Conservation (phyloP, 768 basidiomycete genomes). For the Tephrocybe rancida region DNA sequence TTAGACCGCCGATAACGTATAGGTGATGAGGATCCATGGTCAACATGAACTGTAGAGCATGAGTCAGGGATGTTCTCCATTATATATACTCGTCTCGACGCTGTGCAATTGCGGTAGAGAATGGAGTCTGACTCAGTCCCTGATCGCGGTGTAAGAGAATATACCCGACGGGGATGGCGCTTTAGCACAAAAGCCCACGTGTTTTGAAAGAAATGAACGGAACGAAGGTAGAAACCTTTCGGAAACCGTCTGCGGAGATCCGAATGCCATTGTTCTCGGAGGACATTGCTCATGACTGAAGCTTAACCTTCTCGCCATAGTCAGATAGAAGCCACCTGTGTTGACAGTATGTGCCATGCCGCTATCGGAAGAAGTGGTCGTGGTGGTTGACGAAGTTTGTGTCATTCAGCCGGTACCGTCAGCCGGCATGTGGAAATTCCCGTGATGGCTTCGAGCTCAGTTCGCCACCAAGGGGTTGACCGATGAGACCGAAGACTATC, state of each 20-base stretch:
- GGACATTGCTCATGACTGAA: not conserved
- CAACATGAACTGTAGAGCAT: not conserved
- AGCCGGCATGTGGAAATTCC: too few relatives aligned
- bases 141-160: not conserved
- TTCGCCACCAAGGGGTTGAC: too few relatives aligned
- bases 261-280: not conserved
- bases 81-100: constrained; percentile 6
- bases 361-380: not conserved
- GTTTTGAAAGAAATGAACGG: not conserved
- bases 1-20: constrained; percentile 5
- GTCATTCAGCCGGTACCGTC: too few relatives aligned
- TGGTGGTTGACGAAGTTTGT: too few relatives aligned
- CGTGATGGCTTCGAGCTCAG: too few relatives aligned
- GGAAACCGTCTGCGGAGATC: not conserved
- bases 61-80: not conserved
- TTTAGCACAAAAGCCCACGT: not conserved
- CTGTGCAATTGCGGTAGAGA: constrained; percentile 5
- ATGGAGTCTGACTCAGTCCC: constrained; percentile 5
- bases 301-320: too few relatives aligned
- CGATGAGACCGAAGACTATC: too few relatives aligned
- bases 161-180: constrained; percentile 4
- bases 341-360: constrained; percentile 1
- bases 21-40: constrained; percentile 10
- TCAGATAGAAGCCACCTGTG: too few relatives aligned
- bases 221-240: not conserved